These are phyloP conservation scores for Claviceps spartinae DNA, from an alignment of 2,329 filamentous ascomycete species.

Conservation along the genomic window DNA sequence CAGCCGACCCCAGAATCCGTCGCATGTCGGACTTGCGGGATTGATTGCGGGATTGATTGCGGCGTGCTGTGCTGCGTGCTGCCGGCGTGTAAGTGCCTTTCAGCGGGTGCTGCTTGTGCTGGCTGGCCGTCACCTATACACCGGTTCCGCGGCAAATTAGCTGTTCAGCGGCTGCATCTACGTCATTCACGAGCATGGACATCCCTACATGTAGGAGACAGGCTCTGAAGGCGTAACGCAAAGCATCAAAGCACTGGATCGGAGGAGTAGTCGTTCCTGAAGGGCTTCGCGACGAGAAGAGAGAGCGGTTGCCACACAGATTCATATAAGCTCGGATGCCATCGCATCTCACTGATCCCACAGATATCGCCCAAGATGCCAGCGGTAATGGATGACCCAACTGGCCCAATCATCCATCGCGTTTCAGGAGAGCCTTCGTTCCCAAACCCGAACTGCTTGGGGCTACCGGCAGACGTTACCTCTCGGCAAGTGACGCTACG, in stretches of 20 bases:
- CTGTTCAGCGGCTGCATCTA: background rate
- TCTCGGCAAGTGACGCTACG: conserved; percentile 70
- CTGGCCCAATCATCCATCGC: conserved; percentile 55
- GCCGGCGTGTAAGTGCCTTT: background rate
- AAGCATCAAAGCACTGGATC: background rate
- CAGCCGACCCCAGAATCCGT: background rate
- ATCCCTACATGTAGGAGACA: background rate
- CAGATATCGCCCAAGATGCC: conserved; percentile 36
- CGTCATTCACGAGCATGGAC: background rate
- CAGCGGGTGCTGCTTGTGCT: background rate
- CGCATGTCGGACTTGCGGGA: background rate
- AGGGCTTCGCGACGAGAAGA: background rate
- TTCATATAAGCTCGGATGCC: background rate
- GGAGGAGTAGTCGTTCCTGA: background rate
- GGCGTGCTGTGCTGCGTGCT: background rate
- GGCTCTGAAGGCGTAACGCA: background rate
- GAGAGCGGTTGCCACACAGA: background rate
- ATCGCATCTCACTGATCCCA: background rate
- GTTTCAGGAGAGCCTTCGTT: conserved; percentile 53
- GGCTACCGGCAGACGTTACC: conserved; percentile 54
- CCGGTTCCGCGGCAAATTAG: background rate
- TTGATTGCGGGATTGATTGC: background rate
- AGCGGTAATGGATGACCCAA: conserved; percentile 66
- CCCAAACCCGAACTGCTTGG: conserved; percentile 45
- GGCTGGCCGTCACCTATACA: too few relatives aligned